Conservation (phyloP, 257 asterid genomes). For the Solanum habrochaites region DNA sequence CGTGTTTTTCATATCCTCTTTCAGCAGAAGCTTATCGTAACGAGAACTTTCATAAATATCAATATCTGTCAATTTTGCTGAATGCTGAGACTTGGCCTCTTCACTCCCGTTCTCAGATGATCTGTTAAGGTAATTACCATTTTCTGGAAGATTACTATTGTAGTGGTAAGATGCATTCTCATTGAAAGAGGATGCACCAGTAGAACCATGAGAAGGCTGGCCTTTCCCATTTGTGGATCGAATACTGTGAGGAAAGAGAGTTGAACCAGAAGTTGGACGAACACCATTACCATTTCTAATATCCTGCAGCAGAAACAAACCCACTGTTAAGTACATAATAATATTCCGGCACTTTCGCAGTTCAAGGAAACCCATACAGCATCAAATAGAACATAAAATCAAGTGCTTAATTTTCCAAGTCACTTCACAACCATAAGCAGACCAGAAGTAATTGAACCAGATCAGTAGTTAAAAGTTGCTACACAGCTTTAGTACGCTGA, state of each 20-base stretch:
- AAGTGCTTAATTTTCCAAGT: not conserved
- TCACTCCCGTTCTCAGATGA: constrained; percentile 49
- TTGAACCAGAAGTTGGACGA: constrained; percentile 73
- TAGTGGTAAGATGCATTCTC: constrained; percentile 19
- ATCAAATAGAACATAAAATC: not conserved
- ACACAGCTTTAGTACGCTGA: not conserved
- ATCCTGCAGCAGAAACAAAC: constrained; percentile 45
- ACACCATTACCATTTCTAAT: constrained; percentile 51
- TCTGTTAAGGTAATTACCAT: constrained; percentile 28
- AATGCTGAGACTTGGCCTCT: constrained; percentile 39
- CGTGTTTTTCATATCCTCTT: constrained; percentile 81
- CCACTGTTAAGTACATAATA: not conserved
- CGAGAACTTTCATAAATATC: constrained; percentile 90
- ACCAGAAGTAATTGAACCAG: not conserved
- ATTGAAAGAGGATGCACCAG: constrained; percentile 26
- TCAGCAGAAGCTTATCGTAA: constrained; percentile 49
- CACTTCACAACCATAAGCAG: not conserved
- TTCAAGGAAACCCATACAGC: not conserved
- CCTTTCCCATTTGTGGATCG: constrained; percentile 53
- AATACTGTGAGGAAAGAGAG: constrained; percentile 89
- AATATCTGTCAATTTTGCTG: constrained; percentile 40
- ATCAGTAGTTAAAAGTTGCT: not conserved
- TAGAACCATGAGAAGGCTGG: constrained; percentile 22
- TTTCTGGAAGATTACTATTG: constrained; percentile 35
- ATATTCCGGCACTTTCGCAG: not conserved